A percentile compares a stretch with the other conserved stretches of the same genome.
These are phyloP conservation scores for Fragilariopsis cylindrus DNA, from an alignment of 108 stramenopile species.

Conservation along the genomic window DNA sequence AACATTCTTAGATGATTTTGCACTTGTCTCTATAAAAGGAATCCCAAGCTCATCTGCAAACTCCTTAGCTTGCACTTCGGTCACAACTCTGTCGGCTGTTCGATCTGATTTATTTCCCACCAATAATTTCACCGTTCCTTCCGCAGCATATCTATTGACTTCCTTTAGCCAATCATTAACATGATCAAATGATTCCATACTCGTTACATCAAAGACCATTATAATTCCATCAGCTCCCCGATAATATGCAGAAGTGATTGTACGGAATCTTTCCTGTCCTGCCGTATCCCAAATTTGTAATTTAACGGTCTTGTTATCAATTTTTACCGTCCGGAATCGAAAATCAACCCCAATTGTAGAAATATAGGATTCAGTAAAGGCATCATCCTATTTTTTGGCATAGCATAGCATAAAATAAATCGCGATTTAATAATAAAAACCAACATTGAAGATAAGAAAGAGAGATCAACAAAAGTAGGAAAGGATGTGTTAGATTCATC, in stretches of 20 bases:
- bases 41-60: conserved; percentile 96
- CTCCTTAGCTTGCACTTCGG: conserved; percentile 91
- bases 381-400: conserved; percentile 77
- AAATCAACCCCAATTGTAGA: conserved; percentile 99
- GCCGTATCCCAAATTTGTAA: conserved; percentile 99
- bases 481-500: background rate
- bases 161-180: conserved; percentile 98
- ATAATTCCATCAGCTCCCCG: conserved; percentile 96
- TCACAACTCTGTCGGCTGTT: conserved; percentile 85
- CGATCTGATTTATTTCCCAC: conserved; percentile 97
- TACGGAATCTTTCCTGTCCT: conserved; percentile 98
- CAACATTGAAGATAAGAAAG: background rate
- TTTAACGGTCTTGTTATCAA: conserved; percentile 96
- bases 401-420: background rate
- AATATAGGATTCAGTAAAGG: conserved; percentile 98
- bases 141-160: conserved; percentile 96
- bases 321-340: conserved; percentile 96
- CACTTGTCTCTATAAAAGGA: conserved; percentile 96
- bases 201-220: conserved; percentile 98
- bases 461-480: background rate
- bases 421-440: background rate
- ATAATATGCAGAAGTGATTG: conserved; percentile 98
- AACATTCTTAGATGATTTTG: conserved; percentile 95
- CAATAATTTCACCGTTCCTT: conserved; percentile 93
- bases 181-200: conserved; percentile 97